These are phyloP conservation scores for Suillus placidus DNA, from an alignment of 768 basidiomycete genomes.

Conservation along the genomic window DNA sequence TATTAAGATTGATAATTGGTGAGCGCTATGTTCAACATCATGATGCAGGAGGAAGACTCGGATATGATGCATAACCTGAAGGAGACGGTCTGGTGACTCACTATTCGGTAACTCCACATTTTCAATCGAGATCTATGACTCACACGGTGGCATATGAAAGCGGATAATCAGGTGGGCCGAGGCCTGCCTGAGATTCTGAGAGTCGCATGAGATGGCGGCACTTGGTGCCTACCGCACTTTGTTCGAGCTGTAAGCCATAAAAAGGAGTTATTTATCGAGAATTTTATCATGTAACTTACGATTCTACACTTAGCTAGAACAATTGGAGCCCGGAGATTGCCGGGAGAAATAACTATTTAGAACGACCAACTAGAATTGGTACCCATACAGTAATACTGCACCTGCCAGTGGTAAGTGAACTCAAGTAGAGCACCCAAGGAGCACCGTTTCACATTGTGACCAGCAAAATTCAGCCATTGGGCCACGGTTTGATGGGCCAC, in stretches of 20 bases:
- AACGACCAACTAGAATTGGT: no score
- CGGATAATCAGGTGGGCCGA: background rate
- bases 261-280: no score
- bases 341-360: no score
- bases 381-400: no score
- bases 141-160: background rate
- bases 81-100: background rate
- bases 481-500: no score
- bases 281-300: no score
- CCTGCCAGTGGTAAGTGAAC: no score
- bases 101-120: background rate
- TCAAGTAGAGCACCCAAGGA: no score
- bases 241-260: background rate
- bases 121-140: background rate
- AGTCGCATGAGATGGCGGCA: background rate
- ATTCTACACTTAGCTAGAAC: no score
- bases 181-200: background rate
- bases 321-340: no score
- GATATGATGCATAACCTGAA: slow-evolving; percentile 25
- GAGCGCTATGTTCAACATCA: slow-evolving; percentile 25
- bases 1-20: slow-evolving; percentile 24
- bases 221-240: background rate
- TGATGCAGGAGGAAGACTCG: slow-evolving; percentile 20
- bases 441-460: no score
- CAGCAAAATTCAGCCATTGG: no score